A percentile compares a stretch with the other conserved stretches of the same genome.
These are phyloP conservation scores for Stygiomarasmius scandens DNA, from an alignment of 1,284 basidiomycete species.

Conservation along the genomic window DNA sequence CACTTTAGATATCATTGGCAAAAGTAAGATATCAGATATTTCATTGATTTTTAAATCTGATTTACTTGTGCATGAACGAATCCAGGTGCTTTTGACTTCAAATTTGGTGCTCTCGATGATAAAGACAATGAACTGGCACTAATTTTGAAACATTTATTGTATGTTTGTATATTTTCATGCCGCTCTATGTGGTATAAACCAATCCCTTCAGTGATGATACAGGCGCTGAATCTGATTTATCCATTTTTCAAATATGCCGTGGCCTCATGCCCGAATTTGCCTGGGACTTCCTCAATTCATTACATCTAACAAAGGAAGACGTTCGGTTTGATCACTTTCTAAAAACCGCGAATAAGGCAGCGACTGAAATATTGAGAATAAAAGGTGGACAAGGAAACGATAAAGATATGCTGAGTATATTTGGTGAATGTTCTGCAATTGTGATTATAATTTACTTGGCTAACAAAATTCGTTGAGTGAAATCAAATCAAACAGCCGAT, in stretches of 20 bases:
- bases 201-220: constrained; percentile 2
- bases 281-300: neutral
- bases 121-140: neutral
- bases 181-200: neutral
- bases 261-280: neutral
- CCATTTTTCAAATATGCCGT: neutral
- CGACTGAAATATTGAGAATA: neutral
- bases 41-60: neutral
- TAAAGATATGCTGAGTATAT: constrained; percentile 29
- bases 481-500: constrained; percentile 23
- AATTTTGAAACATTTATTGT: neutral
- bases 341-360: neutral
- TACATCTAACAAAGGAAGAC: neutral
- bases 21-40: neutral
- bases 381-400: neutral
- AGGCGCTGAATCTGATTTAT: neutral
- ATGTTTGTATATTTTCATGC: neutral
- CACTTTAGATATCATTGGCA: constrained; percentile 2
- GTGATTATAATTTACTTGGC: neutral
- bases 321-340: constrained; percentile 1
- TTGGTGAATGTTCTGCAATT: constrained; percentile 17
- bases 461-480: constrained; percentile 12
- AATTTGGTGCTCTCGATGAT: constrained; percentile 5
- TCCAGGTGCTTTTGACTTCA: constrained; percentile 3
- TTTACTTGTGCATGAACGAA: no score